Evolutionary conservation across 1,284 basidiomycete genomes (phyloP).

Genomic region (Ganoderma leucocontextum): DNA sequence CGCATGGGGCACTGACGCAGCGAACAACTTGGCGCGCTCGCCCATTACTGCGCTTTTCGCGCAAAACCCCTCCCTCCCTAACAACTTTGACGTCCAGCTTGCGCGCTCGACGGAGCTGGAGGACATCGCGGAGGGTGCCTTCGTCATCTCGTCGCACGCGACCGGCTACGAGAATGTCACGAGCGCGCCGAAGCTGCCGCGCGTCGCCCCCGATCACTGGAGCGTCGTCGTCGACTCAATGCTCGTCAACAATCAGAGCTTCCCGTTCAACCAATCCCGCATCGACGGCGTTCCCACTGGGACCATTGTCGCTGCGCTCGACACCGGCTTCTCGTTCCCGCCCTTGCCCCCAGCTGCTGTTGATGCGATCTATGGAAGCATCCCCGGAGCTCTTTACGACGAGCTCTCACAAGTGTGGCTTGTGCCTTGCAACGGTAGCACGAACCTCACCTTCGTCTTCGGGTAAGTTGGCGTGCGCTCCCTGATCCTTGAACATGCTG

Average conservation of each 20-base stretch:
- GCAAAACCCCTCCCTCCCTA: constrained; percentile 38
- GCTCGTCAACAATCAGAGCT: constrained; percentile 39
- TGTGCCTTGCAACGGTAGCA: constrained; percentile 38
- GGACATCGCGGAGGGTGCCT: constrained; percentile 38
- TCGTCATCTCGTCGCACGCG: constrained; percentile 43
- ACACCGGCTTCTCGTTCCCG: constrained; percentile 44
- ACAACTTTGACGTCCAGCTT: constrained; percentile 42
- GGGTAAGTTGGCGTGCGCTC: constrained; percentile 32
- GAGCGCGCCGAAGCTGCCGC: constrained; percentile 43
- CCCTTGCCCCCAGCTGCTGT: constrained; percentile 39
- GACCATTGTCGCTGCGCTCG: constrained; percentile 41
- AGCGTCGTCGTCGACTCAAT: constrained; percentile 41
- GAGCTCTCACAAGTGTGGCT: constrained; percentile 32
- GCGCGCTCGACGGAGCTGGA: constrained; percentile 38
- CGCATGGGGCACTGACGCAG: constrained; percentile 42
- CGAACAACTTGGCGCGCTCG: constrained; percentile 19
- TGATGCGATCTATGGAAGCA: constrained; percentile 41
- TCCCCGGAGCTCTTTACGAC: constrained; percentile 38
- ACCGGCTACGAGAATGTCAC: constrained; percentile 34
- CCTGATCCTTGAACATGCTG: neutral
- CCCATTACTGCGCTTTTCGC: constrained; percentile 40
- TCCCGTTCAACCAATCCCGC: constrained; percentile 40
- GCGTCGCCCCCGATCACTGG: constrained; percentile 55
- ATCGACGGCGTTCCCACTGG: constrained; percentile 38
- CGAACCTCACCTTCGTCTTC: constrained; percentile 39